Evolutionary conservation across 306 rosid species (phyloP), one percentile per base, ranked within the genome.

Genomic region (Trifolium fragiferum): DNA sequence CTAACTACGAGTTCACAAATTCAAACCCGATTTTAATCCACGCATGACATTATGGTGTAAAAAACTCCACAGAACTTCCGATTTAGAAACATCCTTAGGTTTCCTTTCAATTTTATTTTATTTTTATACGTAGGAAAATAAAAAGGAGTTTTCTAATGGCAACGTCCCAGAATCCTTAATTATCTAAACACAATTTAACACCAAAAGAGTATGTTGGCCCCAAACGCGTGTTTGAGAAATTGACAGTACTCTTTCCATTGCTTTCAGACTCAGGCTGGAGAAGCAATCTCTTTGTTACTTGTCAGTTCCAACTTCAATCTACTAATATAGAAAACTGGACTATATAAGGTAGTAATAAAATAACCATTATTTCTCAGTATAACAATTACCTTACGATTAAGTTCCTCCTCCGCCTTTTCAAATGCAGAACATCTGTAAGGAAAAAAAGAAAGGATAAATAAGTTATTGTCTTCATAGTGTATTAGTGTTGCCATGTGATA

Each of bases 371-470:
- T 78, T 54, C 47, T 44, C 68, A 10, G 15, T 58, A 59, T 44
- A 15, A 68, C 25, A 81, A 64, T 73, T 84, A 92, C 98, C 98
- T 89, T 87, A 13, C 74, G 74, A 62, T 74, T 77, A 75, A 89
- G 88, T 61, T 88, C 80, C 78, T 78, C 86, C 74, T 87, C 85
- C 40, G 54, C 74, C 86, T 80, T 80, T 62, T 77, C 89, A 59
- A 57, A 75, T 77, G 86, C 88, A 83, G 76, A 85, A 60, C 88
- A 89, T 51, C 98, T 93, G 89, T 62, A 77, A 77, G 50, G 10
- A 13, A 10, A 55, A 59, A 62, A 46, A 51, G 13, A 67, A 18
- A 63, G 54, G 64, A 70, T 8, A 69, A 38, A 73, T 47, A 61
- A 80, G 66, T 23, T 71, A 53, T 65, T 47, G 19, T 55, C 66